Evolutionary conservation across 768 basidiomycete species (phyloP), one percentile per base, ranked within the genome.

Genomic region (Collybia sordida): DNA sequence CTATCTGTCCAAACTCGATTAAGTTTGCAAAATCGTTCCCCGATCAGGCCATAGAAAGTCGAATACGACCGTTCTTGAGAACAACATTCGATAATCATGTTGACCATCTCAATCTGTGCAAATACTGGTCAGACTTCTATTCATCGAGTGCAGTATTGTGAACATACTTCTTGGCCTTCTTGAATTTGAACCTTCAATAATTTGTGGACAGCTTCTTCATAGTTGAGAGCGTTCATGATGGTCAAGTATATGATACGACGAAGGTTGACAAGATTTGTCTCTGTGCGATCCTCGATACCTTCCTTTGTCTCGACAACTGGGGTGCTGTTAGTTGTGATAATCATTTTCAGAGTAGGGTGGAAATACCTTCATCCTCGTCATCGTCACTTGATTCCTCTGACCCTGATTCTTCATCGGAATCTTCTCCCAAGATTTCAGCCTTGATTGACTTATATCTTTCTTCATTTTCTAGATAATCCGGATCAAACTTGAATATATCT

Each of bases 1-100:
- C 77, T 80, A 38, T 94, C 92, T 51, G 88, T 90, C 95, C 96
- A 99, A 15, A 92, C 79, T 18, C 93, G 88, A 69, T 97, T 96
- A 62, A 98, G 80, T 71, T 97, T 95, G 73, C 90, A 88, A 73
- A 99, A 94, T 18, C 97, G 89, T 67, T 99, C 97, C 47, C 93
- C 93, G 54, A 97, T 79, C 18, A 98, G 83, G 11, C 97, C 97
- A 62, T 95, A 99, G 77, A 97, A 98, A n/a, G 80, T 90, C 2
- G 91, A 93, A 68, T 98, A 99, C 1, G 96, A 94, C 12, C 97
- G 89, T 67, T 98, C 97, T 74, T 99, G 97, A 1, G 97, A 98
- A 67, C 97, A 98, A 88, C 97, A 99, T 62, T 98, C 96, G 68
- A 99, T 90, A 54, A 99, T 82, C 97, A 99, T 99, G 77, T 98